Conservation (phyloP, 352 stramenopile species). For the Pythium monospermum region DNA sequence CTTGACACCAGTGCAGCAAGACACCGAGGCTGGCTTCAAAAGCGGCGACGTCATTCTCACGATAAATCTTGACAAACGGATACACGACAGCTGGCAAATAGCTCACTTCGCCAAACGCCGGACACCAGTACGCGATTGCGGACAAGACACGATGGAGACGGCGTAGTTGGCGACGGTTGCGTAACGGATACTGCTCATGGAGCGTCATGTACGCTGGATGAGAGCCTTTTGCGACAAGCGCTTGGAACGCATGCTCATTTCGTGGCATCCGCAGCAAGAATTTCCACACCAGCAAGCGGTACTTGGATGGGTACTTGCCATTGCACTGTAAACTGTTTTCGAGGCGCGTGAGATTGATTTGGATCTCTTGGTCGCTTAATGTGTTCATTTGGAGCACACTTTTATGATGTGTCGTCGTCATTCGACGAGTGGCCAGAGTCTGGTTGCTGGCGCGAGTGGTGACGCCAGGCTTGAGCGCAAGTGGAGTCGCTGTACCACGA, state of each 20-base stretch:
- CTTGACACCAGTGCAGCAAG: conserved; percentile 80
- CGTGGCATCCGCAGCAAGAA: conserved; percentile 81
- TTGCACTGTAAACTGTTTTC: conserved; percentile 60
- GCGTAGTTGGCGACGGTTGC: conserved; percentile 64
- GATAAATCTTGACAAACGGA: conserved; percentile 86
- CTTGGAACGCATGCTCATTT: conserved; percentile 75
- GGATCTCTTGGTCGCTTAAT: conserved; percentile 31
- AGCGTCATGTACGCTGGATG: conserved; percentile 68
- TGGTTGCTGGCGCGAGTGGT: background rate
- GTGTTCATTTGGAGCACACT: conserved; percentile 10
- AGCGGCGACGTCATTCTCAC: conserved; percentile 81
- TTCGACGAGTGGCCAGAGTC: background rate
- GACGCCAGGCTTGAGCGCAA: no score
- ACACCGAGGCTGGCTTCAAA: conserved; percentile 87
- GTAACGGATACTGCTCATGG: conserved; percentile 73
- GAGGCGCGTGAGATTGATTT: conserved; percentile 60
- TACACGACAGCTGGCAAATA: conserved; percentile 85
- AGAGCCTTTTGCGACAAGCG: conserved; percentile 67
- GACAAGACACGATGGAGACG: conserved; percentile 78
- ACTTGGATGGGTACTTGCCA: conserved; percentile 75
- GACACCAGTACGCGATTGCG: conserved; percentile 88
- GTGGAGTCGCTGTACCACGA: conserved; percentile 1
- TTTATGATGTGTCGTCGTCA: conserved; percentile 9
- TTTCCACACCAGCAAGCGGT: conserved; percentile 78
- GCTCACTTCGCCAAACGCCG: conserved; percentile 81